Percentiles rank a stretch among this genome's conserved stretches.
Conservation (phyloP, 306 rosid genomes). For the Prunus davidiana region DNA sequence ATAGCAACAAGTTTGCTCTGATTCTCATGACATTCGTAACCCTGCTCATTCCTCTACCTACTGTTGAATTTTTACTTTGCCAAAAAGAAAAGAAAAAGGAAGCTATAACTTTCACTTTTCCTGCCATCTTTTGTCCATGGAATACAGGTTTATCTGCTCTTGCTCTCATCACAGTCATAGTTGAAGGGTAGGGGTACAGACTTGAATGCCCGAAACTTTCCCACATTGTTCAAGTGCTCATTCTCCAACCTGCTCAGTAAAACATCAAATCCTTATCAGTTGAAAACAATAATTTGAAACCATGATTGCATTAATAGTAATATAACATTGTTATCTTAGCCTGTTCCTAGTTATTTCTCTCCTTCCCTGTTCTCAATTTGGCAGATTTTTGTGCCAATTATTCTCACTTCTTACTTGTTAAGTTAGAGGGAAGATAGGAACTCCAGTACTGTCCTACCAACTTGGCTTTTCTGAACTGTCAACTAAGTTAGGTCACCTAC, state of each 20-base stretch:
- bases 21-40: not conserved
- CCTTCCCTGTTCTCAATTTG: too few relatives aligned
- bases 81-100: not conserved
- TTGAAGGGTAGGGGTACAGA: constrained; percentile 74
- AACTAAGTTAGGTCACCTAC: too few relatives aligned
- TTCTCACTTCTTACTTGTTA: too few relatives aligned
- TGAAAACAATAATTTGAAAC: too few relatives aligned
- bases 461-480: not conserved
- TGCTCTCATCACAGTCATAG: constrained; percentile 34
- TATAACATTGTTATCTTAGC: too few relatives aligned
- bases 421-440: too few relatives aligned
- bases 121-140: not conserved
- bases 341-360: too few relatives aligned
- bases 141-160: constrained; percentile 3
- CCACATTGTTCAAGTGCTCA: constrained; percentile 74
- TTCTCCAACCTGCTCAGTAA: constrained; percentile 47
- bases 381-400: too few relatives aligned
- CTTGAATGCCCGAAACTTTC: constrained; percentile 69
- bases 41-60: not conserved
- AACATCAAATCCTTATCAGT: constrained; percentile 13
- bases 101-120: not conserved
- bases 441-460: too few relatives aligned
- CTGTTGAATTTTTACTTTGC: not conserved
- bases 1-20: not conserved
- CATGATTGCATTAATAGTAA: too few relatives aligned